phyloP scores from a whole-genome alignment of 306 rosid species.

The Ochetophila trinervis region DNA sequence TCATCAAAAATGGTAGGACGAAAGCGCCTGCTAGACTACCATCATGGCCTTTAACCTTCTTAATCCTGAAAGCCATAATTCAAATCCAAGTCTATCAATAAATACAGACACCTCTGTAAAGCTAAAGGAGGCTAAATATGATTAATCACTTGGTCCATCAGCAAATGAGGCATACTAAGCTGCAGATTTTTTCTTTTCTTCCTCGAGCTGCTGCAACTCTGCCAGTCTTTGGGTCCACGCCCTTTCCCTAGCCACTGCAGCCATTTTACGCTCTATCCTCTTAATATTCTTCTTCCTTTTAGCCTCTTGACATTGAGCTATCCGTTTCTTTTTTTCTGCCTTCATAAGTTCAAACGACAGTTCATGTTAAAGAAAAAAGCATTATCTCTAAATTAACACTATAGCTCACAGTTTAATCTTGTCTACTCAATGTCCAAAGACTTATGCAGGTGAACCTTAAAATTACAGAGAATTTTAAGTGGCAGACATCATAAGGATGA shows the following conservation, averaged over 20 bases:
- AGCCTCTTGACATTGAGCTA: slow-evolving; percentile 80
- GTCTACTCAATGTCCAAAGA: neutral
- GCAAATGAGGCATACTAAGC: slow-evolving; percentile 26
- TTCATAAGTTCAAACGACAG: slow-evolving; percentile 34
- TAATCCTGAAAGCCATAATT: too few species aligned
- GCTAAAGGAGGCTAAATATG: neutral
- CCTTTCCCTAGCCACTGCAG: slow-evolving; percentile 89
- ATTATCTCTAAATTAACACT: neutral
- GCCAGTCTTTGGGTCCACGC: slow-evolving; percentile 65
- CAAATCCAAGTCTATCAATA: too few species aligned
- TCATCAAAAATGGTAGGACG: too few species aligned
- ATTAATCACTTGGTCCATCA: neutral
- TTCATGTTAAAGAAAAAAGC: slow-evolving; percentile 13
- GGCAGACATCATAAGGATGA: neutral
- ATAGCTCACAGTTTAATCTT: neutral
- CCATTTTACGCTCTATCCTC: slow-evolving; percentile 89
- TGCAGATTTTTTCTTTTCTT: slow-evolving; percentile 57
- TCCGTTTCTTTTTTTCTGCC: slow-evolving; percentile 71
- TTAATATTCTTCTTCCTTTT: slow-evolving; percentile 60
- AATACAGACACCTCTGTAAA: neutral
- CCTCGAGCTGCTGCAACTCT: slow-evolving; percentile 66
- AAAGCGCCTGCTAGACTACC: too few species aligned
- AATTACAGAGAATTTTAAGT: neutral
- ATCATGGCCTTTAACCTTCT: too few species aligned
- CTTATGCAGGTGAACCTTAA: neutral